Conservation (phyloP, 192 early-diverging fungal species). For the Dissophora globulifera region DNA sequence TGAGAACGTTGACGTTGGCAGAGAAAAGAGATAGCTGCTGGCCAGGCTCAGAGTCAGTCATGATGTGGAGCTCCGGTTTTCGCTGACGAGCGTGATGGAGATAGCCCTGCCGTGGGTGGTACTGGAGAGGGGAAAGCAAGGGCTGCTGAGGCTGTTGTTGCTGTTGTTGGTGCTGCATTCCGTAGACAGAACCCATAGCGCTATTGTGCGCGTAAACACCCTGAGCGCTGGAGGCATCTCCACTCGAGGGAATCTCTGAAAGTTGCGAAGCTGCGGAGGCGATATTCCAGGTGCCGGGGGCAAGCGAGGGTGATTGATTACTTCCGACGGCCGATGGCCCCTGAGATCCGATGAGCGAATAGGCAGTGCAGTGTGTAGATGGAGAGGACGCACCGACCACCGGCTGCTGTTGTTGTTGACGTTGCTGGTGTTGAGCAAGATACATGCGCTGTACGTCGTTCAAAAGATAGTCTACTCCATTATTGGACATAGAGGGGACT, state of each 20-base stretch:
- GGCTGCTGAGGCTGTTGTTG: conserved; percentile 15
- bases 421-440: conserved; percentile 8
- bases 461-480: conserved; percentile 22
- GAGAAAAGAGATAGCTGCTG: not conserved
- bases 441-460: conserved; percentile 6
- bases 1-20: conserved; percentile 1
- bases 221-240: not conserved
- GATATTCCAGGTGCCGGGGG: conserved; percentile 1
- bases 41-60: not conserved
- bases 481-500: conserved; percentile 20
- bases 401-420: conserved; percentile 5
- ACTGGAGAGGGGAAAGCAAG: conserved; percentile 31
- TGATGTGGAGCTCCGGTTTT: conserved; percentile 30
- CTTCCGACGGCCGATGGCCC: not conserved
- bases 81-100: conserved; percentile 24
- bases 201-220: not conserved
- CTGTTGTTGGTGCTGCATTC: conserved; percentile 13
- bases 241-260: not conserved
- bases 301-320: conserved; percentile 4
- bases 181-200: conserved; percentile 1
- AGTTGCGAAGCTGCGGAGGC: not conserved
- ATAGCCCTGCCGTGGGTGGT: conserved; percentile 29
- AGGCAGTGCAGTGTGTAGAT: not conserved
- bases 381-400: not conserved
- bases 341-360: not conserved